Percentiles rank a stretch among this genome's conserved stretches.
Conservation (phyloP, 2,329 filamentous ascomycete species). For the Colletotrichum sp. region DNA sequence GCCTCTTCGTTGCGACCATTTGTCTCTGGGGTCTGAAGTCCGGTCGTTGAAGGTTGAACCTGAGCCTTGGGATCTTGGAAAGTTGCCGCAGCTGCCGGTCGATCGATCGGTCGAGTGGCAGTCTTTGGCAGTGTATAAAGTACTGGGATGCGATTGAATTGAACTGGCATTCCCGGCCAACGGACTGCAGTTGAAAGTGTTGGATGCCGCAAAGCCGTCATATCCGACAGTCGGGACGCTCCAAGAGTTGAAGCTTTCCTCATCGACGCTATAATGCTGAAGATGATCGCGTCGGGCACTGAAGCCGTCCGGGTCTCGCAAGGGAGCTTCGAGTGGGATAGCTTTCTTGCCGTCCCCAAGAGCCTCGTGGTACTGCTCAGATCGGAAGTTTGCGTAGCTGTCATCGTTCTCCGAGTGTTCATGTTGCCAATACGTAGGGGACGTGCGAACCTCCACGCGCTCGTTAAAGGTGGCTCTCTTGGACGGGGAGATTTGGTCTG, state of each 20-base stretch:
- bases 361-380: conserved; percentile 10
- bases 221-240: neutral
- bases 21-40: neutral
- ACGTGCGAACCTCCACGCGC: conserved; percentile 14
- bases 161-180: neutral
- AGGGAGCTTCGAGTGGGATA: neutral
- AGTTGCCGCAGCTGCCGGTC: neutral
- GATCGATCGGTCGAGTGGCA: neutral
- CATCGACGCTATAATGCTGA: neutral
- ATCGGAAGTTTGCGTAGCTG: neutral
- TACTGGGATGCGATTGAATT: neutral
- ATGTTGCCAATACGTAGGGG: conserved; percentile 19
- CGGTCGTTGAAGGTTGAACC: neutral
- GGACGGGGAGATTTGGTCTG: neutral
- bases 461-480: conserved; percentile 14
- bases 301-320: conserved; percentile 7
- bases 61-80: neutral
- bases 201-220: neutral
- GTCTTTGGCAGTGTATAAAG: neutral
- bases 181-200: neutral
- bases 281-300: neutral
- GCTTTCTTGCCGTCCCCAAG: conserved; percentile 14
- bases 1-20: neutral
- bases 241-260: conserved; percentile 19
- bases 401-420: conserved; percentile 5